Conservation (phyloP, 192 early-diverging fungal species). For the Hyaloraphidium curvatum region DNA sequence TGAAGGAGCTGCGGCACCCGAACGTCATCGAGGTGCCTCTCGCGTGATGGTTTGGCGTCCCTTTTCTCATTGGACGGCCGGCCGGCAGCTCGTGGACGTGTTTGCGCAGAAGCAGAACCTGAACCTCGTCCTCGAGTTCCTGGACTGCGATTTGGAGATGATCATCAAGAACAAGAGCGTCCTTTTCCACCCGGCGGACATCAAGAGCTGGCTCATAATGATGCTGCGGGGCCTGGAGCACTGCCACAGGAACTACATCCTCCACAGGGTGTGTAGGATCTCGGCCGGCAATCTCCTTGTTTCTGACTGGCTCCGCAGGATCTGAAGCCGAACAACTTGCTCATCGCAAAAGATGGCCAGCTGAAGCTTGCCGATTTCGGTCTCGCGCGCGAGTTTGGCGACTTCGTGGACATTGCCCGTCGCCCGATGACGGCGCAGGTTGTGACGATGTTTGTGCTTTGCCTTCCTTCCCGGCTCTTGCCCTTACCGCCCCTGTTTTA, state of each 20-base stretch:
- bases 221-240: conserved; percentile 78
- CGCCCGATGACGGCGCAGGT: conserved; percentile 81
- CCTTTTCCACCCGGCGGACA: conserved; percentile 74
- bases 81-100: conserved; percentile 62
- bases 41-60: background rate
- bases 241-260: conserved; percentile 72
- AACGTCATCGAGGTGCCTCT: conserved; percentile 83
- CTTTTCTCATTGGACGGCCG: too few species aligned
- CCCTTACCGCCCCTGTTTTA: background rate
- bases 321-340: conserved; percentile 76
- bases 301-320: conserved; percentile 23
- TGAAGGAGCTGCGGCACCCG: conserved; percentile 81
- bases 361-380: conserved; percentile 98
- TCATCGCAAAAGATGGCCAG: conserved; percentile 63
- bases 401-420: conserved; percentile 12
- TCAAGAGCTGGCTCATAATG: conserved; percentile 98
- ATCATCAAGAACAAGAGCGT: conserved; percentile 87
- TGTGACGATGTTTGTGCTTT: conserved; percentile 34
- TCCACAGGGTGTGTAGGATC: conserved; percentile 49
- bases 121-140: conserved; percentile 82
- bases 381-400: conserved; percentile 86
- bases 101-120: conserved; percentile 79
- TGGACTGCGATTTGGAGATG: conserved; percentile 87
- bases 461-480: conserved; percentile 2
- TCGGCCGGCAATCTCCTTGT: background rate